Conservation (phyloP, 805 yeast species). For the Sugiyamaella qingdaonensis region DNA sequence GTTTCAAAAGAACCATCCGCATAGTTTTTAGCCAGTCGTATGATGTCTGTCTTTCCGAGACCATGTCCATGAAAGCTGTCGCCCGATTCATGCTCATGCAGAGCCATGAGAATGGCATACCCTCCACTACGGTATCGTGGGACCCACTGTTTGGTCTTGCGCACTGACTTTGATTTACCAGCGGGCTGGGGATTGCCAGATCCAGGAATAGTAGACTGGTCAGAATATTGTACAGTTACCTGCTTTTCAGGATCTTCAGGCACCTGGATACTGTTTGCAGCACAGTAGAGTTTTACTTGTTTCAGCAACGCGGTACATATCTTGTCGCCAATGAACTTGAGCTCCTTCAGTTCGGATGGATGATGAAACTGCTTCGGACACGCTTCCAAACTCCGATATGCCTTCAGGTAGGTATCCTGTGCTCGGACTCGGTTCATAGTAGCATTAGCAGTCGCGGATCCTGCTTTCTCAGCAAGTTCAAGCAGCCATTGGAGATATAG, state of each 20-base stretch:
- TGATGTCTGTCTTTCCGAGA: slow-evolving; percentile 56
- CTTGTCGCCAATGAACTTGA: slow-evolving; percentile 71
- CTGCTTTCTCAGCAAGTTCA: slow-evolving; percentile 23
- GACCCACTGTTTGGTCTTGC: slow-evolving; percentile 45
- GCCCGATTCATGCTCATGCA: slow-evolving; percentile 36
- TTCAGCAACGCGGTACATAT: slow-evolving; percentile 50
- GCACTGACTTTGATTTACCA: slow-evolving; percentile 19
- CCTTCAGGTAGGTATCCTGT: slow-evolving; percentile 47
- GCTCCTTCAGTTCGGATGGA: slow-evolving; percentile 54
- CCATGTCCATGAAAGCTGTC: slow-evolving; percentile 41
- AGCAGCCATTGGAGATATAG: slow-evolving; percentile 29
- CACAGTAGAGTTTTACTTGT: slow-evolving; percentile 51
- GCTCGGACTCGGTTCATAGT: neutral
- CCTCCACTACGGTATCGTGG: slow-evolving; percentile 80
- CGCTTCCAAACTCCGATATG: slow-evolving; percentile 48
- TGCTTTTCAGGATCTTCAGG: slow-evolving; percentile 37
- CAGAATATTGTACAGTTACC: slow-evolving; percentile 12
- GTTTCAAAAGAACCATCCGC: slow-evolving; percentile 39
- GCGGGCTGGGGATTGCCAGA: neutral
- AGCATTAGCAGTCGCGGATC: neutral
- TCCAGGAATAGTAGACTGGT: slow-evolving; percentile 6
- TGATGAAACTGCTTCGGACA: slow-evolving; percentile 44
- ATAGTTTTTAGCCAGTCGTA: slow-evolving; percentile 40
- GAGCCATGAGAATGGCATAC: slow-evolving; percentile 68
- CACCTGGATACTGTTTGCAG: slow-evolving; percentile 42